Evolutionary conservation across 164 flowering plant species (phyloP).

Genomic region (Taxillus chinensis): DNA sequence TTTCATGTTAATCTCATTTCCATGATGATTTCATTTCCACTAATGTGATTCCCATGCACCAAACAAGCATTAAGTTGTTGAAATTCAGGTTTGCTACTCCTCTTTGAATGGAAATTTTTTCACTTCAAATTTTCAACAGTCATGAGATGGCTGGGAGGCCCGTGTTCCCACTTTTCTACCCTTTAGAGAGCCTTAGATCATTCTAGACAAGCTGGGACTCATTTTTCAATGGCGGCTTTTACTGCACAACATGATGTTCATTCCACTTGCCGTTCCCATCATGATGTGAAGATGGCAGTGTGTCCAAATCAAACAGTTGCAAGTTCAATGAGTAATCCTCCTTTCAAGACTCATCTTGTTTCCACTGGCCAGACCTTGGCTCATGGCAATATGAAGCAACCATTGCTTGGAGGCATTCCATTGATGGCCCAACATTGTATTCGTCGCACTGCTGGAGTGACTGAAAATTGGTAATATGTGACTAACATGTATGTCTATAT

Average conservation of each 20-base stretch:
- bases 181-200: slow-evolving; percentile 12
- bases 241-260: slow-evolving; percentile 25
- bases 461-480: background rate
- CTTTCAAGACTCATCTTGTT: slow-evolving; percentile 32
- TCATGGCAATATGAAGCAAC: slow-evolving; percentile 24
- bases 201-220: slow-evolving; percentile 19
- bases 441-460: background rate
- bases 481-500: too few species aligned
- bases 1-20: too few species aligned
- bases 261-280: slow-evolving; percentile 17
- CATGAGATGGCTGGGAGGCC: background rate
- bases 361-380: slow-evolving; percentile 24
- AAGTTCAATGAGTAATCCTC: slow-evolving; percentile 24
- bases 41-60: too few species aligned
- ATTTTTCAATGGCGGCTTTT: slow-evolving; percentile 24
- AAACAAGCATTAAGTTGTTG: background rate
- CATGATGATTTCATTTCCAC: too few species aligned
- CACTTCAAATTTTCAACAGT: background rate
- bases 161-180: background rate
- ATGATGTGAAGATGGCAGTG: slow-evolving; percentile 29
- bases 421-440: slow-evolving; percentile 8
- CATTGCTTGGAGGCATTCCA: slow-evolving; percentile 43
- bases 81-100: slow-evolving; percentile 19
- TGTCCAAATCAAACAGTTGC: slow-evolving; percentile 30
- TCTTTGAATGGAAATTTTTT: too few species aligned